Conservation (phyloP, 768 basidiomycete species). For the Calocybe gangraenosa region DNA sequence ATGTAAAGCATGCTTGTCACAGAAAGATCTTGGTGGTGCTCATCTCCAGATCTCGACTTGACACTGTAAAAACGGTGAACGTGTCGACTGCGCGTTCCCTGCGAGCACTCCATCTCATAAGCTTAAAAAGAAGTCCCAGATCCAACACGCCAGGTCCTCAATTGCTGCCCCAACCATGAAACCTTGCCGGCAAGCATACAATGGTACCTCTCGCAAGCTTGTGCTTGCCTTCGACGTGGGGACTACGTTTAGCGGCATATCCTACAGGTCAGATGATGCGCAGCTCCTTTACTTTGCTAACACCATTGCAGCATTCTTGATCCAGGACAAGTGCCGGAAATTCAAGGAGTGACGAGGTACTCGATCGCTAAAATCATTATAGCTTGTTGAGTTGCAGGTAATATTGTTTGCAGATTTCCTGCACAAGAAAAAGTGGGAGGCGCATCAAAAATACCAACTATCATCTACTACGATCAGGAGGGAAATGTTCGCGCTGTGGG, state of each 20-base stretch:
- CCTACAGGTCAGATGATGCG: slow-evolving; percentile 27
- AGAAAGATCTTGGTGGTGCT: too few species aligned
- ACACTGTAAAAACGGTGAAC: too few species aligned
- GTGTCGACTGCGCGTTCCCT: too few species aligned
- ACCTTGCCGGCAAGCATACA: slow-evolving; percentile 26
- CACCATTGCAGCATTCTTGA: slow-evolving; percentile 26
- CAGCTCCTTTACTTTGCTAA: too few species aligned
- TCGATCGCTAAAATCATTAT: background rate
- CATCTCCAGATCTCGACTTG: too few species aligned
- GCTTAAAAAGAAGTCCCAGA: too few species aligned
- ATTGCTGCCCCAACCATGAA: slow-evolving; percentile 4
- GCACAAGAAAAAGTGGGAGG: slow-evolving; percentile 39
- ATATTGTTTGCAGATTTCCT: slow-evolving; percentile 34
- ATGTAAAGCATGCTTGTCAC: too few species aligned
- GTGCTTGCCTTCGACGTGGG: slow-evolving; percentile 51
- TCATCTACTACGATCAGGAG: slow-evolving; percentile 39
- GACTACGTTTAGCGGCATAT: slow-evolving; percentile 47
- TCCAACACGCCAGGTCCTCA: too few species aligned
- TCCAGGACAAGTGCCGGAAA: slow-evolving; percentile 29
- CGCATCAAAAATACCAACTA: slow-evolving; percentile 39
- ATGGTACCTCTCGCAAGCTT: slow-evolving; percentile 37
- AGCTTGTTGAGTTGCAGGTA: background rate
- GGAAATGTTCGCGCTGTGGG: slow-evolving; percentile 38
- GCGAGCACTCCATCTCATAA: too few species aligned
- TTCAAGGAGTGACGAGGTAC: slow-evolving; percentile 40